Conservation (phyloP, 257 asterid species). For the Solanum medicagineum region DNA sequence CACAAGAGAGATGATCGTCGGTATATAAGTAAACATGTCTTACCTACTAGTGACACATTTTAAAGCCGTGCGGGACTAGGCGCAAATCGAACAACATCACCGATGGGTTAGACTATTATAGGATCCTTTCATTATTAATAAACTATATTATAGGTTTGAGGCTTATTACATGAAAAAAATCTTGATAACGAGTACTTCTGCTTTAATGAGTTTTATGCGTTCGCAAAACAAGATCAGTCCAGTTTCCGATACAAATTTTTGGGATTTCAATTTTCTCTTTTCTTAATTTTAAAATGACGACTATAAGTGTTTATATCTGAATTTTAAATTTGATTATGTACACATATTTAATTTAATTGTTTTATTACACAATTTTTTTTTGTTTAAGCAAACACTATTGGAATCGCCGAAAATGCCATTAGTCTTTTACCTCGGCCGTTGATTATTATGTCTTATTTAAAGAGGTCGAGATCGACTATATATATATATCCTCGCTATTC, state of each 20-base stretch:
- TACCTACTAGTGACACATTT: no score
- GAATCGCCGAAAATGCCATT: neutral
- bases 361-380: neutral
- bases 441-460: neutral
- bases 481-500: neutral
- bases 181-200: neutral
- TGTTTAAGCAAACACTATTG: neutral
- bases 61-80: no score
- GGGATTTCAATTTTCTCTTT: neutral
- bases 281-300: neutral
- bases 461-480: neutral
- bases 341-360: neutral
- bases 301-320: neutral
- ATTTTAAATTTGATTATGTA: neutral
- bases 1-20: no score
- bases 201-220: neutral
- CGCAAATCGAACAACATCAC: no score
- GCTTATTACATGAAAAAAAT: neutral
- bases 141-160: neutral
- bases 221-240: rapidly evolving
- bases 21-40: no score
- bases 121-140: neutral
- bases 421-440: neutral
- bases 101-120: no score
- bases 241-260: rapidly evolving